Evolutionary conservation across 805 yeast genomes (phyloP), one percentile per base, ranked within the genome.

Genomic region (Candida silvicultrix): DNA sequence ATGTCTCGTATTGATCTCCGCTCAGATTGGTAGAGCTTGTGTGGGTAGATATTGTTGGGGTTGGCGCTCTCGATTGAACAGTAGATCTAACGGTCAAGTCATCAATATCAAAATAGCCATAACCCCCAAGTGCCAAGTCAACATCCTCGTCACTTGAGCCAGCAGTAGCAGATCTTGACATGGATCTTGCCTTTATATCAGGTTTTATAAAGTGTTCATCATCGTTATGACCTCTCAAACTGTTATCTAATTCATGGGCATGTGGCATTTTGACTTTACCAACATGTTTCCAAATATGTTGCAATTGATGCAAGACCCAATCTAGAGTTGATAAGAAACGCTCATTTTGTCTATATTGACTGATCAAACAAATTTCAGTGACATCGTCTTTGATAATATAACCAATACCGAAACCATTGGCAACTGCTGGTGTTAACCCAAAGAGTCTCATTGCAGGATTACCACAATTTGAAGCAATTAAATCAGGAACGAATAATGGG

Each of bases 331-430:
- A 81, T 59, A 89, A 68, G 49, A 87, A 80, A 50, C 97, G 73
- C 45, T 76, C 75, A 2, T 95, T 89, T 65, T 89, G 97, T 49
- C 97, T 74, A 61, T 82, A 87, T 64, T 89, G 89, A 14, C 96
- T 87, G 29, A 92, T 83, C 19, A 88, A 78, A 38, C 96, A 86
- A n/a, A 89, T 73, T 28, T 86, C 81, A 34, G 89, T 83, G 37
- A 80, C 79, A 58, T 89, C 94, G 45, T 77, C 80, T 61, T 89
- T 90, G 54, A 89, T 82, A 51, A 89, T 87, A 60, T 89, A 89
- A 2, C 96, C 97, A 21, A 89, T 73, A n/a, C 96, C 97, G 64
- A 84, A 89, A 0, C 97, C 97, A 56, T 85, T 89, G 40, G 89
- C 81, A 18, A 81, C 74, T 1, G 90, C 94, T 2, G 97, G 97